Evolutionary conservation across 2,329 filamentous ascomycete species (phyloP).

Genomic region (Colletotrichum destructivum): DNA sequence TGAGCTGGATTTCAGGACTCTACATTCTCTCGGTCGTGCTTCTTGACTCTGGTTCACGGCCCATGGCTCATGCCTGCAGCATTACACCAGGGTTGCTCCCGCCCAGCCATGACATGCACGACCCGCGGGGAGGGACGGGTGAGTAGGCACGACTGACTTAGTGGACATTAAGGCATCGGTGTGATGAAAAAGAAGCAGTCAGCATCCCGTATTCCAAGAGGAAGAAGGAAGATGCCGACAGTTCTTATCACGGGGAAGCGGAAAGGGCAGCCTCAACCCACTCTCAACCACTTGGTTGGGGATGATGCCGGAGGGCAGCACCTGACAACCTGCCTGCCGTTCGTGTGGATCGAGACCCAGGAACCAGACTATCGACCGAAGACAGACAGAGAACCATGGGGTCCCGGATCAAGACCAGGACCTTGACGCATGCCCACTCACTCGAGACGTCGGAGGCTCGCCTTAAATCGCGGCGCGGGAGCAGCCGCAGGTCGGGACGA

Average conservation of each 20-base stretch:
- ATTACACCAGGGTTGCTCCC: not conserved
- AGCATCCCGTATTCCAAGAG: not conserved
- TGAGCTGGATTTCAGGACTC: not conserved
- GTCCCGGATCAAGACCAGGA: not conserved
- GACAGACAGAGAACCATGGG: not conserved
- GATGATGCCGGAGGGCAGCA: not conserved
- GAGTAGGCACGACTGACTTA: not conserved
- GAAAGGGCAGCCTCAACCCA: not conserved
- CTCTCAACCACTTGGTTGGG: not conserved
- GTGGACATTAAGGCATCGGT: not conserved
- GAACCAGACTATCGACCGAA: not conserved
- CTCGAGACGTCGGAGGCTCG: slow-evolving; percentile 12
- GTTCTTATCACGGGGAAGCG: not conserved
- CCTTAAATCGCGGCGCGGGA: slow-evolving; percentile 24
- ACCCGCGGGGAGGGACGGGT: not conserved
- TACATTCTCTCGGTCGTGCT: not conserved
- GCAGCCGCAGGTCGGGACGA: slow-evolving; percentile 35
- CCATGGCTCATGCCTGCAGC: no score
- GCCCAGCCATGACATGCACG: not conserved
- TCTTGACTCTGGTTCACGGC: no score
- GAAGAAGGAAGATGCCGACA: not conserved
- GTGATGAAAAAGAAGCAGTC: not conserved
- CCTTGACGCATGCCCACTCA: not conserved
- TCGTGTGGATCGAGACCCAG: no score
- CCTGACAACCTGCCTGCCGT: no score